Base-by-base conservation (phyloP, 78 protist species). In the Andalucia godoyi region DNA sequence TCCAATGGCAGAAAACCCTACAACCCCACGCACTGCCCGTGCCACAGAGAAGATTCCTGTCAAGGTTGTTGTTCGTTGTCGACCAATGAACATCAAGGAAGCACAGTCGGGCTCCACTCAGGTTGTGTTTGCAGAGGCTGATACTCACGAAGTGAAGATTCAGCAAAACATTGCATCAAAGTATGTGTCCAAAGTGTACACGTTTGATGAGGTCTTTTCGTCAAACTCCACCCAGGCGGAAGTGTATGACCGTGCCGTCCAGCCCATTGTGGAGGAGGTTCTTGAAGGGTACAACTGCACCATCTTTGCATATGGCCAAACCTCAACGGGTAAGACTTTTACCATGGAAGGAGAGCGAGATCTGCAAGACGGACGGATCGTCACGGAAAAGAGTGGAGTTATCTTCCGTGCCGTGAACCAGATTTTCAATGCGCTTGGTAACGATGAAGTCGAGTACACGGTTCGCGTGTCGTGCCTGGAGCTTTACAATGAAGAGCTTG, bases 301-400 rank as follows among this genome's bases (percentile, higher is more conserved):
- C 38, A 25, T 79, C 34, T 59, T 79, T 4, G 85, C 79, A 17
- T 70, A 79, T 42, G 85, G 85, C 15, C 76, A 66, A 57, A 80
- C 86, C 0, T 73, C 78, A 4, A 52, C 86, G 32, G 86, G 86
- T n/a, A 81, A 81, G 73, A 81, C 86, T 2, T 50, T 51, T 59
- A 81, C 86, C 30, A 81, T 81, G 86, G 81, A 79, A 39, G 84
- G 83, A 27, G 23, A n/a, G 42, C 29, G 51, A n/a, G 34, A 46
- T 10, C 30, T 18, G 25, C 34, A 58, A 25, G 15, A 43, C 21
- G 79, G 66, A 68, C 25, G 27, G 57, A 27, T 76, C 2, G 21
- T 9, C 25, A 3, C 5, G 30, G 53, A 2, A 13, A 21, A 53
- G 37, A 69, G 65, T 0, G 83, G 83, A 9, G 51, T 77, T 18